Evolutionary conservation across 495 filamentous ascomycete genomes (phyloP), one percentile per base, ranked within the genome.

Genomic region (Podospora conica): DNA sequence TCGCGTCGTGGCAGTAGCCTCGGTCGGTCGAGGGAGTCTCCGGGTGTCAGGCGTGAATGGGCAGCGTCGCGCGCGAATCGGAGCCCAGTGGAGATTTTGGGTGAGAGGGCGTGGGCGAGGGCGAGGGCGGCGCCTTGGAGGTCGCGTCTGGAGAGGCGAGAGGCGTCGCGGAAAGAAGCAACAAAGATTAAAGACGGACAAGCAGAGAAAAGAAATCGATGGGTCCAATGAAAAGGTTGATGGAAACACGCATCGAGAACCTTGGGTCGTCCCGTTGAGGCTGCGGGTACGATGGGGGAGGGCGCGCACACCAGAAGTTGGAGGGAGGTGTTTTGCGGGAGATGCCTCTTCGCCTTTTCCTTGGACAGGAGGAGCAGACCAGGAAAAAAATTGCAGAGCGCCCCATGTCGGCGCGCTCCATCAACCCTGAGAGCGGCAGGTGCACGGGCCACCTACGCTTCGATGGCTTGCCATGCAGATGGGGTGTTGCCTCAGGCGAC

Each of bases 161-260:
- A 48, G 40, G 40, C 7, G 40, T 48, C 40, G 60, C 33, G 21
- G 22, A 63, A 31, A 55, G 23, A 33, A 9, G 28, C 28, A 53
- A 27, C 28, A 27, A 21, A 58, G 53, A 21, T 56, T 62, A 61
- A 65, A 62, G 4, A 65, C 23, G 29, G 61, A 22, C 12, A 24
- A 40, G 24, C 40, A 65, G 24, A 24, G 40, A 25, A 53, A 18
- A 48, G 58, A 63, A 62, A 57, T 61, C 53, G 69, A 65, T 66
- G 64, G 65, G 58, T 48, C 54, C 59, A 68, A 68, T 65, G 40
- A n/a, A 31, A 20, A 60, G 55, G 53, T 55, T 62, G 65, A 68
- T 70, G 40, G 58, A 62, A 63, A 58, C 24, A 58, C 63, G 69
- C 66, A 71, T 68, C 69, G 63, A 71, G 54, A n/a, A 20, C 9